Base-by-base conservation (phyloP, 2,329 filamentous ascomycete species). In the Alternaria conjuncta region DNA sequence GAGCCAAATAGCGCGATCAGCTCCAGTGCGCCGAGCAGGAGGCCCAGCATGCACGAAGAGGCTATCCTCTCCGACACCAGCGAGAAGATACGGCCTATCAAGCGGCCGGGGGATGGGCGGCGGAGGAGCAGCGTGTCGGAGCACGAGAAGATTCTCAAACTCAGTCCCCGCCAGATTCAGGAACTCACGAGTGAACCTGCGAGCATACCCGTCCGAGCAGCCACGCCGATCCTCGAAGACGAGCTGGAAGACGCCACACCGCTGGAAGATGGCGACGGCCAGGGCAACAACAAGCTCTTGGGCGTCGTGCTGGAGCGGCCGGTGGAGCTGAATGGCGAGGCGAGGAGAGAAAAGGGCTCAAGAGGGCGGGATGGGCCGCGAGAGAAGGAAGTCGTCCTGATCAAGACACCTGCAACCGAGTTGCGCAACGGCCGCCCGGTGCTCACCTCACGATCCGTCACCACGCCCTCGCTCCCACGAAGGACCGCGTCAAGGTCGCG, bases 141-240 rank as follows among this genome's bases (percentile, higher is more conserved):
- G 36, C 75, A 79, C 32, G 75, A 83, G 6, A 82, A 79, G 64
- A 74, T 84, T 4, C 74, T 86, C 61, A 88, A 86, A 69, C 77
- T 88, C 28, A 87, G 86, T 4, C 83, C 84, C 3, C 82, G 82
- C 44, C 83, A 87, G 73, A 84, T 88, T 3, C 82, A 86, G 45
- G 85, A 86, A 47, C 81, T 88, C 45, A 86, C 85, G 6, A 80
- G 82, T 15, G 86, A 86, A 12, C 84, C 86, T 9, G 81, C 85
- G 15, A 87, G 85, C 45, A 80, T 88, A n/a, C 84, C 86, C 4
- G 72, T 86, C 41, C 82, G 84, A 26, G 74, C 82, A 13, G 80
- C 81, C 9, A 73, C 78, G 6, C 78, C 75, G 6, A 79, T 82
- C 20, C 67, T 70, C 6, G 79, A 81, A 60, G 78, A 81, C 46